phyloP scores from a whole-genome alignment of 305 asterid genomes.

The Fraxinus greggii region DNA sequence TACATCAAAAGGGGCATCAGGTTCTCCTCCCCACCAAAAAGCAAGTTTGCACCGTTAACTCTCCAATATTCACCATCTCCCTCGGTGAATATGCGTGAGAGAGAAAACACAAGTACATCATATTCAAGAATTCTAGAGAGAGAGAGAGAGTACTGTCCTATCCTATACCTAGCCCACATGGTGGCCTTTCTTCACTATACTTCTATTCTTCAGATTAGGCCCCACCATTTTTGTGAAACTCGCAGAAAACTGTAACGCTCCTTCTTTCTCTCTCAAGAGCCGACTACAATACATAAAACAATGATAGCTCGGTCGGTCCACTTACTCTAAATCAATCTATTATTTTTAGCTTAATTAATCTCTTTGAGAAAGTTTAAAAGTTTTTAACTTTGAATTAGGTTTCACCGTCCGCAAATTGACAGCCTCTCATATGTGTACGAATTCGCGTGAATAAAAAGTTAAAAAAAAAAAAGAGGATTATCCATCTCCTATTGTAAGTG shows the following conservation, averaged over 20 bases:
- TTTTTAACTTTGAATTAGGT: neutral
- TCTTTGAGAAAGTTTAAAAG: neutral
- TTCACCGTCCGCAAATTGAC: too few species aligned
- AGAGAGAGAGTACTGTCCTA: conserved; percentile 39
- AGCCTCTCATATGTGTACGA: too few species aligned
- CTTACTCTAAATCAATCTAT: conserved; percentile 20
- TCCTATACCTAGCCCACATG: conserved; percentile 60
- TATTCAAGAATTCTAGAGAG: conserved; percentile 30
- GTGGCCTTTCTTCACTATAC: neutral
- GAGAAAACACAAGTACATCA: conserved; percentile 8
- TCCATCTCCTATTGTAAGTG: too few species aligned
- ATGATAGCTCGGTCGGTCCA: neutral
- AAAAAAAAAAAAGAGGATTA: too few species aligned
- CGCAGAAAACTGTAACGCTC: conserved; percentile 21
- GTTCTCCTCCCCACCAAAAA: conserved; percentile 64
- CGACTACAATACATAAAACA: conserved; percentile 18
- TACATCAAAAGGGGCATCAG: conserved; percentile 77
- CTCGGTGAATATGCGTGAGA: conserved; percentile 46
- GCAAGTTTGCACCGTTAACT: conserved; percentile 53
- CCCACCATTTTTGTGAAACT: conserved; percentile 17
- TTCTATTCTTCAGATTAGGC: conserved; percentile 25
- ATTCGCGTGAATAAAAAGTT: too few species aligned
- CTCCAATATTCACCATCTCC: conserved; percentile 44
- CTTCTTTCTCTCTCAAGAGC: conserved; percentile 3
- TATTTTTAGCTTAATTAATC: conserved; percentile 24